These are phyloP conservation scores for Euryodendron excelsum DNA, from an alignment of 148 eudicot species.

Conservation along the genomic window DNA sequence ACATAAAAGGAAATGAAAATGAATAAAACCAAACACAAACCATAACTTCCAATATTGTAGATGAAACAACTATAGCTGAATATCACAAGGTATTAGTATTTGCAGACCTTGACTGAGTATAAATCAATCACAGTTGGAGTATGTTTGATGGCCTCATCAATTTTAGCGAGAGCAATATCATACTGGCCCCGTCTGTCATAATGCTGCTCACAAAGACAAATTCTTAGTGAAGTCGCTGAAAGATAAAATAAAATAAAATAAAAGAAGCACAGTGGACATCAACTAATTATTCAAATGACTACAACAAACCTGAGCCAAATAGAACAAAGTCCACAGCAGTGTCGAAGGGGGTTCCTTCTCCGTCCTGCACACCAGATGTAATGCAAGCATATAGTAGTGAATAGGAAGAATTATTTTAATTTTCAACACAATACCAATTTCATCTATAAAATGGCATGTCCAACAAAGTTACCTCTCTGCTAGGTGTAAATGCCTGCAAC, in stretches of 20 bases:
- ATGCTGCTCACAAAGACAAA: conserved; percentile 55
- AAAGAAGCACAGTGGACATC: neutral
- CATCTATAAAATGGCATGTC: neutral
- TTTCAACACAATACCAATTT: neutral
- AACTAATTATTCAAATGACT: neutral
- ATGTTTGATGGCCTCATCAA: conserved; percentile 88
- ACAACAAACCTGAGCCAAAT: conserved; percentile 77
- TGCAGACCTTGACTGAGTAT: conserved; percentile 85
- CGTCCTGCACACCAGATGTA: conserved; percentile 37
- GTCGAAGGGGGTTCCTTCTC: conserved; percentile 96
- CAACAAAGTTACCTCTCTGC: neutral
- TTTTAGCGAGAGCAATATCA: conserved; percentile 71
- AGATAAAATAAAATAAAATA: neutral
- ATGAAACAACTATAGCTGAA: neutral
- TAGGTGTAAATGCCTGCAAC: neutral
- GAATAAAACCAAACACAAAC: neutral
- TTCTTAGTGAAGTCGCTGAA: conserved; percentile 2
- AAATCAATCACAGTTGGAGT: conserved; percentile 96
- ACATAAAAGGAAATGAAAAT: neutral
- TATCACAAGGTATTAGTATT: conserved; percentile 1
- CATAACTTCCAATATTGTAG: neutral
- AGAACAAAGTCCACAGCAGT: conserved; percentile 84
- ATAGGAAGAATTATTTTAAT: neutral
- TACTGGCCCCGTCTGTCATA: conserved; percentile 81
- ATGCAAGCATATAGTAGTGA: conserved; percentile 9